Evolutionary conservation across 257 asterid species (phyloP).

Genomic region (Solanum bulbocastanum): DNA sequence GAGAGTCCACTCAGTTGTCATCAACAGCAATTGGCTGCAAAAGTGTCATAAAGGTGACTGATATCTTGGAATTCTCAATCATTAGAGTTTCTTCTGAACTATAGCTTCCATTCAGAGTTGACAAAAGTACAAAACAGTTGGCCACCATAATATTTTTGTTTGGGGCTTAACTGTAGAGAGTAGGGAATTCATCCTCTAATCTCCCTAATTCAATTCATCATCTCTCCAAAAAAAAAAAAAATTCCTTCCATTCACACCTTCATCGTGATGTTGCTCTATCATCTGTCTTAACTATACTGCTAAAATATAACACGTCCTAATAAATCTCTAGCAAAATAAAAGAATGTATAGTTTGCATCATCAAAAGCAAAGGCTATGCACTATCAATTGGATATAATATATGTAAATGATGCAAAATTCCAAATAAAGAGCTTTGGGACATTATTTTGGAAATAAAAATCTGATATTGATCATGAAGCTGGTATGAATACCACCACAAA

Average conservation of each 20-base stretch:
- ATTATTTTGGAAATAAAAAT: neutral
- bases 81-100: neutral
- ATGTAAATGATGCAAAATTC: neutral
- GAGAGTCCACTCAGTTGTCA: neutral
- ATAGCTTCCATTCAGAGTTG: neutral
- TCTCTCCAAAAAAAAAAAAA: neutral
- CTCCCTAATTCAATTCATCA: neutral
- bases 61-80: neutral
- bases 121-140: neutral
- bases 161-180: neutral
- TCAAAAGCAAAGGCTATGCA: neutral
- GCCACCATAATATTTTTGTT: neutral
- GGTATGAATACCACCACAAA: constrained; percentile 18
- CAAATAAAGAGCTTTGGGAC: neutral
- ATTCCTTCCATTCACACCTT: neutral
- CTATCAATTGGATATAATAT: neutral
- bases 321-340: neutral
- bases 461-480: neutral
- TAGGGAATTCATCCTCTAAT: neutral
- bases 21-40: neutral
- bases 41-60: neutral
- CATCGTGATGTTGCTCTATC: neutral
- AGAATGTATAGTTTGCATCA: neutral
- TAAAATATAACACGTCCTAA: neutral
- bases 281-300: neutral